A percentile compares a stretch with the other conserved stretches of the same genome.
These are phyloP conservation scores for Neofusicoccum sp. DNA, from an alignment of 2,329 filamentous ascomycete genomes.

Conservation along the genomic window DNA sequence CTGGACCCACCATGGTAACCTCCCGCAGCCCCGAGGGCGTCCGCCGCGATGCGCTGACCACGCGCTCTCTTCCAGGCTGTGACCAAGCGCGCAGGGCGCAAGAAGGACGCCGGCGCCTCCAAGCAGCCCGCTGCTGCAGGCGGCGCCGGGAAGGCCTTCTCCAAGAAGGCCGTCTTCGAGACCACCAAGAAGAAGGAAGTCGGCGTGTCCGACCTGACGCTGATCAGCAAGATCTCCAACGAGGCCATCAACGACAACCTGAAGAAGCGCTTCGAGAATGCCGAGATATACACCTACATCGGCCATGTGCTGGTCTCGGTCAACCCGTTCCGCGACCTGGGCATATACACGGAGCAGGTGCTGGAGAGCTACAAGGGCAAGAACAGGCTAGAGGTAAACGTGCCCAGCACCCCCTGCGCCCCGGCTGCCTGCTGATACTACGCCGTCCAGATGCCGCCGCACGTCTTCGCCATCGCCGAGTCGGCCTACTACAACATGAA, in stretches of 20 bases:
- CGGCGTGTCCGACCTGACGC: conserved; percentile 93
- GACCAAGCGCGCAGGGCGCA: conserved; percentile 61
- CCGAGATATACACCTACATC: conserved; percentile 99
- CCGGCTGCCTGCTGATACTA: conserved; percentile 12
- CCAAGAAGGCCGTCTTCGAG: conserved; percentile 96
- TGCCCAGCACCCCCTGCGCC: not conserved
- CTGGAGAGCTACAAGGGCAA: conserved; percentile 94
- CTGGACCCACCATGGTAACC: conserved; percentile 22
- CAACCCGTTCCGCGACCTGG: conserved; percentile 95
- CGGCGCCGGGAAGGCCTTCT: conserved; percentile 63
- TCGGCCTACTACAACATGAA: conserved; percentile 99
- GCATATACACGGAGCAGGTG: conserved; percentile 95
- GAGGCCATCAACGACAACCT: conserved; percentile 99
- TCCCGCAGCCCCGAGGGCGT: not conserved
- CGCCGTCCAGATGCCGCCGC: conserved; percentile 68
- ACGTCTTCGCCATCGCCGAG: conserved; percentile 97
- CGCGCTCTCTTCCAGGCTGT: conserved; percentile 48
- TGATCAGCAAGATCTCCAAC: conserved; percentile 98
- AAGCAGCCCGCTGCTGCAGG: conserved; percentile 45
- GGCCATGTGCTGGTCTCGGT: conserved; percentile 99
- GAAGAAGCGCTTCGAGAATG: conserved; percentile 96
- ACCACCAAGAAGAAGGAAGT: conserved; percentile 99
- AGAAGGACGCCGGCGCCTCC: conserved; percentile 53
- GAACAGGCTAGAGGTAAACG: conserved; percentile 77
- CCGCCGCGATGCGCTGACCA: not conserved